Evolutionary conservation across 129 eudicot genomes (phyloP), one percentile per base, ranked within the genome.

Genomic region (Deinandra increscens): DNA sequence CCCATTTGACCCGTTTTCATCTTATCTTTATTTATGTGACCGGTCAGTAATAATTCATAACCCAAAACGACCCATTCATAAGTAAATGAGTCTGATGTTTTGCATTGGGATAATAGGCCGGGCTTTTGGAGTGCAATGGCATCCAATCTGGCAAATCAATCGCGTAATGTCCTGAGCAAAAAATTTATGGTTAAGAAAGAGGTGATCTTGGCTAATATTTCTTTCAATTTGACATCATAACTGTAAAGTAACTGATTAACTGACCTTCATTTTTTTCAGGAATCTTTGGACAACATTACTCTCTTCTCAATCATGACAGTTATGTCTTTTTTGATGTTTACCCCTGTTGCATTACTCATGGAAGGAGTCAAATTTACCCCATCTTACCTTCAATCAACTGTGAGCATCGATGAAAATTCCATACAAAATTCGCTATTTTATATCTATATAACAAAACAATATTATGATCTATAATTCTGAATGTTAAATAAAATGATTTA

Each of bases 111-210:
- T 60, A 74, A 50, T 48, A 81, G 95, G 97, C 89, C 91, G 54
- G 97, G 97, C 22, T 94, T 94, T 77, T 89, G 92, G 95, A 94
- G 99, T 82, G 99, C 99, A 38, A 89, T 94, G 99, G 95, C 99
- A 79, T 94, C 99, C 26, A 94, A 89, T 80, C 61, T 94, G 81
- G 85, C 97, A 11, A 87, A 87, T 78, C 99, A 94, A 75, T 94
- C 97, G 6, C 95, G 97, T 45, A 93, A 93, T 81, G 98, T 89
- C 60, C 84, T 93, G 22, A 93, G 98, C 87, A 93, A 93, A 66
- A 93, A 89, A 76, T 71, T 93, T 31, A 94, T 94, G 99, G 97
- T 89, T 71, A 86, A 86, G 83, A 94, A 94, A 69, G 81, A 77
- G 81, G 81, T 77, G 50, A 60, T 68, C n/a, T 76, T 60, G 23